Percentiles rank a stretch among this genome's conserved stretches.
Conservation (phyloP, 495 filamentous ascomycete species). For the Hypoxylon crocopeplum region DNA sequence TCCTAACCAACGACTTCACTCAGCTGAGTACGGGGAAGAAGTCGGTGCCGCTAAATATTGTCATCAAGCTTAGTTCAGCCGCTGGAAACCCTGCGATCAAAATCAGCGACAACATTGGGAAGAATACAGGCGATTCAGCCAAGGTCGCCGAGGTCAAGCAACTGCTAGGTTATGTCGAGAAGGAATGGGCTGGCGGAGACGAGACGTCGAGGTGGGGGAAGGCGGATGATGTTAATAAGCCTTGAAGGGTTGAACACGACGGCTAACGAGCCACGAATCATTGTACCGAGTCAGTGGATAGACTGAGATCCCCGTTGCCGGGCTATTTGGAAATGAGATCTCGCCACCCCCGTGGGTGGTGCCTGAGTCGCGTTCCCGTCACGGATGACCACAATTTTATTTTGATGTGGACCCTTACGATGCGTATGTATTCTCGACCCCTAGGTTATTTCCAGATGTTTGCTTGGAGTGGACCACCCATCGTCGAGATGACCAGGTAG, state of each 20-base stretch:
- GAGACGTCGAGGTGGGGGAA: slow-evolving; percentile 82
- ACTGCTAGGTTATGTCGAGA: slow-evolving; percentile 83
- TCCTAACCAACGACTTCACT: slow-evolving; percentile 90
- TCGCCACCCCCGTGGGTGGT: slow-evolving; percentile 10
- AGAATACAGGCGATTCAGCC: slow-evolving; percentile 87
- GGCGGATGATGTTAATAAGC: slow-evolving; percentile 27
- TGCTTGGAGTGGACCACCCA: slow-evolving; percentile 4
- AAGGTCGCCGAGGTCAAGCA: slow-evolving; percentile 85
- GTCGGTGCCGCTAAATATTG: slow-evolving; percentile 94
- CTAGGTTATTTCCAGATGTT: background rate
- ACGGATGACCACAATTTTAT: background rate
- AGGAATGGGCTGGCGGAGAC: slow-evolving; percentile 80
- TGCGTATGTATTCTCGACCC: background rate
- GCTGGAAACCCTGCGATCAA: slow-evolving; percentile 86
- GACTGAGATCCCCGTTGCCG: background rate
- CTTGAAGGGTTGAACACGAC: slow-evolving; percentile 6
- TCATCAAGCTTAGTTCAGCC: slow-evolving; percentile 92
- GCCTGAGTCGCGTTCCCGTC: slow-evolving; percentile 15
- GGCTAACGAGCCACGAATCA: background rate
- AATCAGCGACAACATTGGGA: slow-evolving; percentile 95
- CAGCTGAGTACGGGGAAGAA: slow-evolving; percentile 73
- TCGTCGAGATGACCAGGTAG: slow-evolving; percentile 17
- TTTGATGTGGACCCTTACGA: too few relatives aligned
- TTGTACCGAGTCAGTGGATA: slow-evolving; percentile 9
- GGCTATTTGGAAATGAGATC: background rate